Percentiles rank a stretch among this genome's conserved stretches.
Conservation (phyloP, 2,329 filamentous ascomycete genomes). For the Plectosphaerella plurivora region DNA sequence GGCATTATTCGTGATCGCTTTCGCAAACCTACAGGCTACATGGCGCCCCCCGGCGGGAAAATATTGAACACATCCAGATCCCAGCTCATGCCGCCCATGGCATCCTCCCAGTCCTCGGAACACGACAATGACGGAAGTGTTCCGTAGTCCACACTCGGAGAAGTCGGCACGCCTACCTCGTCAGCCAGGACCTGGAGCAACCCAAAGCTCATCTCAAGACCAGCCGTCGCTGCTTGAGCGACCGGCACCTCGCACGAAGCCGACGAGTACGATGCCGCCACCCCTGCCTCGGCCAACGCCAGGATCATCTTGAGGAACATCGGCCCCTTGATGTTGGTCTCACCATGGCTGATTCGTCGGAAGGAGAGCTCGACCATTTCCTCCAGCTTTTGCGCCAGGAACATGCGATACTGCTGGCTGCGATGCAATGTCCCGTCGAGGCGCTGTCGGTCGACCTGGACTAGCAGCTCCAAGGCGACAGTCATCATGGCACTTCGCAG, state of each 20-base stretch:
- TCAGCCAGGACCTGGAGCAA: conserved; percentile 18
- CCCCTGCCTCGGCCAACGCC: conserved; percentile 30
- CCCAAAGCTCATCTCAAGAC: conserved; percentile 23
- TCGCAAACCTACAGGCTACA: too few species aligned
- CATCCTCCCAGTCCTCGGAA: neutral
- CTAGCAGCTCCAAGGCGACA: conserved; percentile 31
- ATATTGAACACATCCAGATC: neutral
- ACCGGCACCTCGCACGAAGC: conserved; percentile 18
- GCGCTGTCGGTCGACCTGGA: conserved; percentile 20
- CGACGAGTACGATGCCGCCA: conserved; percentile 16
- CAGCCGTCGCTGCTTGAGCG: conserved; percentile 25
- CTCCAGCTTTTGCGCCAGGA: conserved; percentile 24
- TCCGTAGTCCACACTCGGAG: neutral
- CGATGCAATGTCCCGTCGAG: conserved; percentile 22
- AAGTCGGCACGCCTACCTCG: conserved; percentile 2
- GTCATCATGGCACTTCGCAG: conserved; percentile 25
- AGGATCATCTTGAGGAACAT: conserved; percentile 33
- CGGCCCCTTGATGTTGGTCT: conserved; percentile 39
- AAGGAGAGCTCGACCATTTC: conserved; percentile 20
- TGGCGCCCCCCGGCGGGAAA: too few species aligned
- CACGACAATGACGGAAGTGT: neutral
- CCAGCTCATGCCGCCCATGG: neutral
- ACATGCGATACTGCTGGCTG: conserved; percentile 18
- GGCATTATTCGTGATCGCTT: too few species aligned
- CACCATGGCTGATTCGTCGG: conserved; percentile 29